A percentile compares a stretch with the other conserved stretches of the same genome.
phyloP scores from a whole-genome alignment of 2,329 filamentous ascomycete genomes.

The Trichoderma harzianum region DNA sequence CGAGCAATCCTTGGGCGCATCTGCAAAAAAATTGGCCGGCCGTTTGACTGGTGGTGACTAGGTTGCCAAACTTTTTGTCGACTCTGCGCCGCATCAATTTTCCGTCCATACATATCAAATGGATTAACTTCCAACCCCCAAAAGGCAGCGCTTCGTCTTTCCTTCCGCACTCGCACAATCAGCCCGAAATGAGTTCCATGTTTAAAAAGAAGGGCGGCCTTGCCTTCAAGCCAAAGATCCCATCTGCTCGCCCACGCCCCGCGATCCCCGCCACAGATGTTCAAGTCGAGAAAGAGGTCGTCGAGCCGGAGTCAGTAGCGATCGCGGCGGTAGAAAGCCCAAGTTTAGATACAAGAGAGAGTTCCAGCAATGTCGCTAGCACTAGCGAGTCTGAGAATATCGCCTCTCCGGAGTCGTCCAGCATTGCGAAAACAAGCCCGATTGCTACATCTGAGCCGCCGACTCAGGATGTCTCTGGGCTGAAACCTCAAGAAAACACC shows the following conservation, averaged over 20 bases:
- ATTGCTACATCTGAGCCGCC: not conserved
- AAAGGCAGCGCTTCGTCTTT: not conserved
- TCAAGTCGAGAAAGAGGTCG: constrained; percentile 9
- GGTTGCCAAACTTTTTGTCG: not conserved
- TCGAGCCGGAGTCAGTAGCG: not conserved
- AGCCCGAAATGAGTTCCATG: constrained; percentile 58
- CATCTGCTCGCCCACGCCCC: constrained; percentile 49
- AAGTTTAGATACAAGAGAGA: not conserved
- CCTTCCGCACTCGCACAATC: not conserved
- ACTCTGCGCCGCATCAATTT: not conserved
- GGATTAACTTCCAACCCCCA: not conserved
- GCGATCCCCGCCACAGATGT: constrained; percentile 37
- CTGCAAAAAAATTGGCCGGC: constrained; percentile 5
- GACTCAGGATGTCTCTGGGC: not conserved
- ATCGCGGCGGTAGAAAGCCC: not conserved
- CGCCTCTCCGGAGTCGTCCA: not conserved
- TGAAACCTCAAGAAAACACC: not conserved
- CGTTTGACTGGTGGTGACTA: not conserved
- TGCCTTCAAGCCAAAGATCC: constrained; percentile 69
- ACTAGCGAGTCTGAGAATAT: constrained; percentile 3
- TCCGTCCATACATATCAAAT: not conserved
- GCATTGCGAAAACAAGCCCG: not conserved
- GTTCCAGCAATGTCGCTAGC: not conserved
- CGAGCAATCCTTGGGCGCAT: constrained; percentile 8
- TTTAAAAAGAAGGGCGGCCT: constrained; percentile 63